Conservation (phyloP, 192 early-diverging fungal genomes). For the Gryganskiella cystojenkinii region DNA sequence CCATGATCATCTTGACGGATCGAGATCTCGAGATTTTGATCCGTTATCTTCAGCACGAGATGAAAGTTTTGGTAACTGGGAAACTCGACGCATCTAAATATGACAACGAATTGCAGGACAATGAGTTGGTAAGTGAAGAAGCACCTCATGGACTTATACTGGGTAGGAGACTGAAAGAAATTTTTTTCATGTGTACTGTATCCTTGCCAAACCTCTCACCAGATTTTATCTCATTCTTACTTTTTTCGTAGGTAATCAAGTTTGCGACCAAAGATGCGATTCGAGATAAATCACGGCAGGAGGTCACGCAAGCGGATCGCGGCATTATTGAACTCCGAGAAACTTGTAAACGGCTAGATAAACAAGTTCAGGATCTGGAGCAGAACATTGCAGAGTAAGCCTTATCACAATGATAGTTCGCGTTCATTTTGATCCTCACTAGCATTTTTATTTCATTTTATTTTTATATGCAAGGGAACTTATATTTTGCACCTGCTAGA, state of each 20-base stretch:
- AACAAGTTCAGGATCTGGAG: slow-evolving; percentile 72
- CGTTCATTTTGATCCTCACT: not conserved
- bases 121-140: slow-evolving; percentile 47
- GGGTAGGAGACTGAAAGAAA: no score
- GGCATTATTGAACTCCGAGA: slow-evolving; percentile 67
- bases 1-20: slow-evolving; percentile 32
- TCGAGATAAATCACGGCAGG: slow-evolving; percentile 27
- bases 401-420: not conserved
- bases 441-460: not conserved
- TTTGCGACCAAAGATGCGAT: slow-evolving; percentile 42
- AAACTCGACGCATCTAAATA: slow-evolving; percentile 18
- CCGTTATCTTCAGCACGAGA: slow-evolving; percentile 43
- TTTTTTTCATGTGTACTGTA: not conserved
- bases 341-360: slow-evolving; percentile 59
- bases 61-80: slow-evolving; percentile 33
- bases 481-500: slow-evolving; percentile 17
- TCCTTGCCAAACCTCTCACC: no score
- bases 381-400: slow-evolving; percentile 62
- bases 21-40: slow-evolving; percentile 43
- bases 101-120: slow-evolving; percentile 31
- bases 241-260: slow-evolving; percentile 37
- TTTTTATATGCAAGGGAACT: not conserved
- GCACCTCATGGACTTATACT: no score
- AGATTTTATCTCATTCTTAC: no score
- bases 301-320: slow-evolving; percentile 65